Conservation (phyloP, 2,329 filamentous ascomycete genomes). For the Colletotrichum limetticola region DNA sequence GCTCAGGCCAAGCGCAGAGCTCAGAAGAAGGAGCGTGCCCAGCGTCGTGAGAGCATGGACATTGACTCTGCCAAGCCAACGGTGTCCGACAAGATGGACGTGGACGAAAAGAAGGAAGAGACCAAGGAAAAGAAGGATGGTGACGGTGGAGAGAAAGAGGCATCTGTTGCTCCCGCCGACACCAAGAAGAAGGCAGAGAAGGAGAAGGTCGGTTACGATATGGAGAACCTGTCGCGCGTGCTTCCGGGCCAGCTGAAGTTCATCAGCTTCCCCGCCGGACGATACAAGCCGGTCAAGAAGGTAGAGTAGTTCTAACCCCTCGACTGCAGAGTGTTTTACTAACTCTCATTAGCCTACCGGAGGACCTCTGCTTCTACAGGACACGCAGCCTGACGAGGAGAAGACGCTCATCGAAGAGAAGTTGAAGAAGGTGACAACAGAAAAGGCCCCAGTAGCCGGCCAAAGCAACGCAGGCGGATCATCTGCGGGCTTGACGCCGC, state of each 20-base stretch:
- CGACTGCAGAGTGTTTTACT: constrained; percentile 49
- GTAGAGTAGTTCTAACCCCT: constrained; percentile 57
- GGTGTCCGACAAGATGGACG: constrained; percentile 85
- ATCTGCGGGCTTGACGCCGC: constrained; percentile 43
- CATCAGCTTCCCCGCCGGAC: constrained; percentile 88
- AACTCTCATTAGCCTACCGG: constrained; percentile 79
- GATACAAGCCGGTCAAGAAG: constrained; percentile 92
- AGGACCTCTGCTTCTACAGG: constrained; percentile 89
- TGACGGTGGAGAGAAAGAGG: constrained; percentile 62
- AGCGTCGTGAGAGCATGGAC: constrained; percentile 94
- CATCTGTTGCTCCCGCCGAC: constrained; percentile 57
- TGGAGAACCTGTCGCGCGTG: constrained; percentile 97
- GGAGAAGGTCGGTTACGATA: constrained; percentile 95
- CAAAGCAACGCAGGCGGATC: constrained; percentile 46
- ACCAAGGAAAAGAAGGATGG: constrained; percentile 71
- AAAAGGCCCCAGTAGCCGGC: constrained; percentile 68
- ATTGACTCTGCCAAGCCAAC: constrained; percentile 78
- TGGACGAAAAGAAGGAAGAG: constrained; percentile 74
- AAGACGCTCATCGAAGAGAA: constrained; percentile 91
- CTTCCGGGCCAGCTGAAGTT: constrained; percentile 94
- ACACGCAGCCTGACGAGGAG: constrained; percentile 81
- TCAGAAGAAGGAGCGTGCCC: constrained; percentile 91
- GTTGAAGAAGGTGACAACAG: constrained; percentile 80
- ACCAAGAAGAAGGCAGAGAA: constrained; percentile 92
- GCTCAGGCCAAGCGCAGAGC: constrained; percentile 96